A percentile compares a stretch with the other conserved stretches of the same genome.
Conservation (phyloP, 2,329 filamentous ascomycete species). For the Colletotrichum cordylinicola region DNA sequence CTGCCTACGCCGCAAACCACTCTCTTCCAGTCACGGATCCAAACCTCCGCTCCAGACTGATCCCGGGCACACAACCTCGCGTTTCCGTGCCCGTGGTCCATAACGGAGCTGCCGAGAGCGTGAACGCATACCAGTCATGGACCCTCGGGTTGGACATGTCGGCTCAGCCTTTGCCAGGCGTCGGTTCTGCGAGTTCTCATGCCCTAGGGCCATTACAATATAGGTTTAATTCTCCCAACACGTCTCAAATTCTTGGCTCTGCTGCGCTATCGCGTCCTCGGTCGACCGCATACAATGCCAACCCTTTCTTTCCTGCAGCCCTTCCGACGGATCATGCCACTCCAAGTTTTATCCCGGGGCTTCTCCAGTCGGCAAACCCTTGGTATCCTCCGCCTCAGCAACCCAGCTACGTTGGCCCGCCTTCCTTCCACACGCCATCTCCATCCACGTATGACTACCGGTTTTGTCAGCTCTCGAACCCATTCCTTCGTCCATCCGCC, state of each 20-base stretch:
- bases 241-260: neutral
- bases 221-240: neutral
- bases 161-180: neutral
- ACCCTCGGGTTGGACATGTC: neutral
- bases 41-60: neutral
- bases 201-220: neutral
- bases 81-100: neutral
- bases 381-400: slow-evolving; percentile 2
- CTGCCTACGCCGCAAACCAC: slow-evolving; percentile 18
- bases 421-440: slow-evolving; percentile 3
- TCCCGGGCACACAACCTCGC: neutral
- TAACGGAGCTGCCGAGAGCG: neutral
- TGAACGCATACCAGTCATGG: slow-evolving; percentile 4
- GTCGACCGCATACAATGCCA: neutral
- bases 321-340: neutral
- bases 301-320: neutral
- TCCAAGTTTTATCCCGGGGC: neutral
- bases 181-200: neutral
- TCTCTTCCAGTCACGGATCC: slow-evolving; percentile 13
- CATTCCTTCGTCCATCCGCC: neutral
- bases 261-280: neutral
- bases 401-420: slow-evolving; percentile 16
- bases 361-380: neutral
- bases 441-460: slow-evolving; percentile 13
- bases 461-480: neutral